phyloP scores from a whole-genome alignment of 305 asterid species.

The Fraxinus xanthoxyloides region DNA sequence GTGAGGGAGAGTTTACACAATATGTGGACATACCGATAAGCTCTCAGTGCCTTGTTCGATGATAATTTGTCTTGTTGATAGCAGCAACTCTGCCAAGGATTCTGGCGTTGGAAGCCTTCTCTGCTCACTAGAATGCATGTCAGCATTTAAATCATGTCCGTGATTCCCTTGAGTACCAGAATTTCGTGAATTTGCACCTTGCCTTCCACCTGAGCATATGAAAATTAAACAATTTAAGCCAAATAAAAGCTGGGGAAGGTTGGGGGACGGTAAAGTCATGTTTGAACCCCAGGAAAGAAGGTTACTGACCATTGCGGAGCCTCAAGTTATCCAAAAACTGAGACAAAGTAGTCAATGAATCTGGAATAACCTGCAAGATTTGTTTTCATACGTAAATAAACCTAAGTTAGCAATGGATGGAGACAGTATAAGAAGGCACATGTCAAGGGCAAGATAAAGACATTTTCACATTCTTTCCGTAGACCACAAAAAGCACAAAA shows the following conservation, averaged over 20 bases:
- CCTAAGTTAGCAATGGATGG: slow-evolving; percentile 13
- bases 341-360: slow-evolving; percentile 76
- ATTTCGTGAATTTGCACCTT: slow-evolving; percentile 38
- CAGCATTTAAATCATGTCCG: slow-evolving; percentile 37
- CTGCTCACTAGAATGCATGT: slow-evolving; percentile 40
- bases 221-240: slow-evolving; percentile 21
- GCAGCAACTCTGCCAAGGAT: slow-evolving; percentile 68
- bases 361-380: slow-evolving; percentile 67
- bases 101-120: slow-evolving; percentile 77
- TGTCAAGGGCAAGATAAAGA: background rate
- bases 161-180: slow-evolving; percentile 39
- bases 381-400: background rate
- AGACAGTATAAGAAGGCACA: background rate
- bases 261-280: background rate
- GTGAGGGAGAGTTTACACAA: slow-evolving; percentile 17
- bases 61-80: slow-evolving; percentile 57
- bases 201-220: slow-evolving; percentile 42
- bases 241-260: background rate
- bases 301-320: slow-evolving; percentile 53
- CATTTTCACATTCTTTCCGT: background rate
- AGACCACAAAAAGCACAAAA: slow-evolving; percentile 12
- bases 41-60: slow-evolving; percentile 59
- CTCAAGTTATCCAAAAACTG: slow-evolving; percentile 68
- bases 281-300: slow-evolving; percentile 22
- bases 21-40: slow-evolving; percentile 62